Evolutionary conservation across 345 rosid genomes (phyloP).

Genomic region (Stellera chamaejasme): DNA sequence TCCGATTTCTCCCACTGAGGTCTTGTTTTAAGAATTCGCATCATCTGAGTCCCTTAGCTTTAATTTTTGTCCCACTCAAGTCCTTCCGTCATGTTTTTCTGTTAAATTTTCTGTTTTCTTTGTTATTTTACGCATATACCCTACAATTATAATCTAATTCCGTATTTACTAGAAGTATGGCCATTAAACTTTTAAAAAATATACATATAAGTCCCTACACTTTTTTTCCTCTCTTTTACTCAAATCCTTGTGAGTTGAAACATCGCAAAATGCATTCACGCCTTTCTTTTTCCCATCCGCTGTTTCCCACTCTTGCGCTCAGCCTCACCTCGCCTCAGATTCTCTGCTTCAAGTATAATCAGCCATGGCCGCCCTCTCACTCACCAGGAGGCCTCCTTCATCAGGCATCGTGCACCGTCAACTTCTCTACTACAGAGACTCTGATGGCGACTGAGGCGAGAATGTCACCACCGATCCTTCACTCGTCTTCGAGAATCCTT

Average conservation of each 20-base stretch:
- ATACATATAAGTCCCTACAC: too few species aligned
- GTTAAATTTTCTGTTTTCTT: too few species aligned
- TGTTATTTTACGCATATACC: too few species aligned
- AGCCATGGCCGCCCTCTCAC: conserved; percentile 39
- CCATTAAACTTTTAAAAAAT: too few species aligned
- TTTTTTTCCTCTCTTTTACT: too few species aligned
- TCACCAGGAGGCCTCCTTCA: conserved; percentile 46
- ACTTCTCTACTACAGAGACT: conserved; percentile 86
- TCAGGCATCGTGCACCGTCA: conserved; percentile 79
- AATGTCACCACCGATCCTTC: conserved; percentile 60
- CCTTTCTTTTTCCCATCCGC: conserved; percentile 1
- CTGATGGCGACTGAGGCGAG: conserved; percentile 86
- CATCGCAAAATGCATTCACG: conserved; percentile 25
- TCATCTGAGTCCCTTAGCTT: too few species aligned
- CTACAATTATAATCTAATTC: too few species aligned
- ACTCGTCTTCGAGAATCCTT: conserved; percentile 48
- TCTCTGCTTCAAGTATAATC: conserved; percentile 14
- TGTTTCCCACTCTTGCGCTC: conserved; percentile 17
- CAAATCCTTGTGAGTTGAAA: conserved; percentile 93
- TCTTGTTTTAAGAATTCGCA: too few species aligned
- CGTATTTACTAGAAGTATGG: too few species aligned
- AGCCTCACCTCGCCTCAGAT: conserved; percentile 15
- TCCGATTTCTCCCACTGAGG: too few species aligned
- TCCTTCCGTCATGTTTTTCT: too few species aligned
- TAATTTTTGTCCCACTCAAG: too few species aligned